phyloP scores from a whole-genome alignment of 805 yeast species.

The Lachancea nothofagi region DNA sequence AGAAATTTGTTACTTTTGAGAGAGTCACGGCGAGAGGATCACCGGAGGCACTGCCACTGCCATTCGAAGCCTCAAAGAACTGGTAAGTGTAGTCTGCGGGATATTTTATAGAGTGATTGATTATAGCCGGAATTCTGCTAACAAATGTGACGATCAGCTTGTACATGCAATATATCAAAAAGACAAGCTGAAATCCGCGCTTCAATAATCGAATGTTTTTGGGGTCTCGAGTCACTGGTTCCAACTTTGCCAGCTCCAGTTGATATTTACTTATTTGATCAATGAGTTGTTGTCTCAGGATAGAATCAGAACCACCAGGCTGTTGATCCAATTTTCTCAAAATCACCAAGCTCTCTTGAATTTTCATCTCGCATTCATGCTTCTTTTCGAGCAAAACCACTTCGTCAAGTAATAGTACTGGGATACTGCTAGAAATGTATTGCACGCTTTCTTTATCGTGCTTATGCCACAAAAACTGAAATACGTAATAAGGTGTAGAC shows the following conservation, averaged over 20 bases:
- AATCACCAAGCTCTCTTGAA: constrained; percentile 17
- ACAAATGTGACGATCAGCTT: constrained; percentile 32
- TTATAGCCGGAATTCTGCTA: constrained; percentile 25
- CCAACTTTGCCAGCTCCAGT: constrained; percentile 23
- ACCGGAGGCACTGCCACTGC: constrained; percentile 14
- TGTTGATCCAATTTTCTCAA: constrained; percentile 16
- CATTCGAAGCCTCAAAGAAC: constrained; percentile 15
- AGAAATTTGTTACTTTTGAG: constrained; percentile 31
- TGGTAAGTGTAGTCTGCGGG: constrained; percentile 21
- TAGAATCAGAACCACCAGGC: constrained; percentile 12
- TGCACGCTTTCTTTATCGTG: constrained; percentile 1
- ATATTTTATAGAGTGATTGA: constrained; percentile 14
- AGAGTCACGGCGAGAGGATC: constrained; percentile 39
- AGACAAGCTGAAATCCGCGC: constrained; percentile 20
- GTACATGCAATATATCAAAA: constrained; percentile 35
- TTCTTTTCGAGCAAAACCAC: constrained; percentile 17
- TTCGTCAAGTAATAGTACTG: constrained; percentile 25
- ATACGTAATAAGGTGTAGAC: constrained; percentile 29
- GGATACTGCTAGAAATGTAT: constrained; percentile 11
- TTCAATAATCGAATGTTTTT: constrained; percentile 13
- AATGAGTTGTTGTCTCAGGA: constrained; percentile 17
- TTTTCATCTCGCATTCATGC: constrained; percentile 17
- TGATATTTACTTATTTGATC: constrained; percentile 27
- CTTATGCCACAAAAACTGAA: constrained; percentile 10
- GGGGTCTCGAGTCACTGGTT: constrained; percentile 16